Evolutionary conservation across 169 alveolate species (phyloP).

Genomic region (Blepharisma undulans): DNA sequence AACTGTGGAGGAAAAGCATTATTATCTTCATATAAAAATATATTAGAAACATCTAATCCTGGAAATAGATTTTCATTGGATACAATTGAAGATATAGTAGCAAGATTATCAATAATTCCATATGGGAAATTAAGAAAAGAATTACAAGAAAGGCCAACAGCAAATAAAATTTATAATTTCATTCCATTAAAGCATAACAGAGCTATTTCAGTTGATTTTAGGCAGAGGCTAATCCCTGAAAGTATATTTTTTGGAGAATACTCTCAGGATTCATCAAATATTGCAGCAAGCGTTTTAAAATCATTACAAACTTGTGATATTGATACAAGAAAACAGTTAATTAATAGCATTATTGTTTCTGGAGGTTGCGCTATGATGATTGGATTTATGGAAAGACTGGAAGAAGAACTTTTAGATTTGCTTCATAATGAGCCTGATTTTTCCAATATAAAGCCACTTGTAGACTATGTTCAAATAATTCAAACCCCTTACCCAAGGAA

Average conservation of each 20-base stretch:
- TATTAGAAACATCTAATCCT: neutral
- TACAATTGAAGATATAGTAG: constrained; percentile 8
- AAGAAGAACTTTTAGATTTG: constrained; percentile 31
- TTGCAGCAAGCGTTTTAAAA: neutral
- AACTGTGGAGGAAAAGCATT: neutral
- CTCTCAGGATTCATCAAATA: neutral
- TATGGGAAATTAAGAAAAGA: constrained; percentile 13
- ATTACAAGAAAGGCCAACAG: neutral
- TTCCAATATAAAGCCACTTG: neutral
- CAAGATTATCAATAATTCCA: neutral
- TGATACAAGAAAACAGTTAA: constrained; percentile 34
- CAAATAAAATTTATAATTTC: neutral
- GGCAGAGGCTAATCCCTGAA: constrained; percentile 6
- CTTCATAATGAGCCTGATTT: constrained; percentile 4
- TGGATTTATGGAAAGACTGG: constrained; percentile 21
- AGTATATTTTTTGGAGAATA: constrained; percentile 5
- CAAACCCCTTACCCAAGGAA: constrained; percentile 22
- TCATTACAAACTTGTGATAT: constrained; percentile 13
- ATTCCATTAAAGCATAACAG: neutral
- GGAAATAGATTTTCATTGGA: neutral
- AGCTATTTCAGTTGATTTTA: neutral
- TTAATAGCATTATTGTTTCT: constrained; percentile 2
- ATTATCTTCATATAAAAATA: neutral
- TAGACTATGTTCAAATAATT: neutral
- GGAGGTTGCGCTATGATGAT: constrained; percentile 38